Percentiles rank a stretch among this genome's conserved stretches.
These are phyloP conservation scores for Viola odorata DNA, from an alignment of 345 rosid species.

Conservation along the genomic window DNA sequence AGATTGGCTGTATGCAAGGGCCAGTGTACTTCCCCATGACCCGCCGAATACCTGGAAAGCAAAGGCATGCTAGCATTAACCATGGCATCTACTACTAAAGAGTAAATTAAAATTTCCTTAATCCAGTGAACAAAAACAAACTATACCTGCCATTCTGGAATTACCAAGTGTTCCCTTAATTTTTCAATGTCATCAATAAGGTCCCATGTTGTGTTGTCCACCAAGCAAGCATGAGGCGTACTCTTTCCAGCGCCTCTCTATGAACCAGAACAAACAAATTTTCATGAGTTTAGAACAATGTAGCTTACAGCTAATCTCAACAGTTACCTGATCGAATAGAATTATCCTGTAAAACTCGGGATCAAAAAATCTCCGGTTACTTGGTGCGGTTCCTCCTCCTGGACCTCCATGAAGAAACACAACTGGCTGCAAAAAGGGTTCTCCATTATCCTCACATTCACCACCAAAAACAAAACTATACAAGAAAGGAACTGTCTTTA, in stretches of 20 bases:
- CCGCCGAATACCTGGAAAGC: conserved; percentile 82
- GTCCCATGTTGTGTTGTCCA: conserved; percentile 87
- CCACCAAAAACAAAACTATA: not conserved
- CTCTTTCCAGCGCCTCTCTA: conserved; percentile 96
- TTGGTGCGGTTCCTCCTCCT: conserved; percentile 88
- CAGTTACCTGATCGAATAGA: conserved; percentile 78
- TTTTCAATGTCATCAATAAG: conserved; percentile 80
- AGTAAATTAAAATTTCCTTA: not conserved
- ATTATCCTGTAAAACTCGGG: conserved; percentile 74
- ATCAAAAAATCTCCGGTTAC: conserved; percentile 78
- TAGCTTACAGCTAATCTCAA: not conserved
- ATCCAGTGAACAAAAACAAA: not conserved
- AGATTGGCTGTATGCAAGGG: conserved; percentile 80
- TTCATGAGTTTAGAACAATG: not conserved
- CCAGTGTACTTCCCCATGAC: conserved; percentile 97
- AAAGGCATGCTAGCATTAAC: not conserved
- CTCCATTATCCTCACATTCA: not conserved
- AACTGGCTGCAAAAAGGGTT: conserved; percentile 59
- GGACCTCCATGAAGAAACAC: conserved; percentile 98
- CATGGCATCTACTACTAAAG: conserved; percentile 1
- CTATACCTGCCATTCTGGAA: conserved; percentile 89
- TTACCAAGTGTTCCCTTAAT: conserved; percentile 67
- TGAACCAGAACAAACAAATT: not conserved
- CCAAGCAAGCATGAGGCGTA: conserved; percentile 95
- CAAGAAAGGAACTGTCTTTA: not conserved